Conservation (phyloP, 2,329 filamentous ascomycete species). For the Aspergillus neotritici region DNA sequence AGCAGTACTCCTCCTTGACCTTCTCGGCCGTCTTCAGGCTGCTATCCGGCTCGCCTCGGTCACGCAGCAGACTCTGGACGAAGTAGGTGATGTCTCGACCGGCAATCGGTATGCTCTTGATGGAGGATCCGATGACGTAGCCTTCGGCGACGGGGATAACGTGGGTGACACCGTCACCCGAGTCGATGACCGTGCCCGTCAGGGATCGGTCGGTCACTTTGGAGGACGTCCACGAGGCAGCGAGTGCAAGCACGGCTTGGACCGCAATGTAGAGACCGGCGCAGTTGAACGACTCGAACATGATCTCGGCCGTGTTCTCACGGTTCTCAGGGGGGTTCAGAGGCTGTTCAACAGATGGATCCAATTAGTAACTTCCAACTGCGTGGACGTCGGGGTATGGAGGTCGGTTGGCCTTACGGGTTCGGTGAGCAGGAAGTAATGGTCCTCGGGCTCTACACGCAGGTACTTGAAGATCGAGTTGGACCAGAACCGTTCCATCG, state of each 20-base stretch:
- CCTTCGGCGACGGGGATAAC: conserved; percentile 98
- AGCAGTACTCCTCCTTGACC: conserved; percentile 98
- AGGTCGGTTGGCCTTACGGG: conserved; percentile 56
- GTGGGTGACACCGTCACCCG: conserved; percentile 96
- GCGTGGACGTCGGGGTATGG: neutral
- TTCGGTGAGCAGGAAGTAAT: conserved; percentile 96
- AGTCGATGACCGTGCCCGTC: conserved; percentile 97
- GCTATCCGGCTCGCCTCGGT: conserved; percentile 93
- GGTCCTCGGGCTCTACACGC: conserved; percentile 94
- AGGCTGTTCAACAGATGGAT: conserved; percentile 52
- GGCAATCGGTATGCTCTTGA: conserved; percentile 97
- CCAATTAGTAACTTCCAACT: neutral
- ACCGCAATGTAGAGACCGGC: conserved; percentile 98
- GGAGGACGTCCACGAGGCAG: conserved; percentile 96
- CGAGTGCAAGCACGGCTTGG: conserved; percentile 91
- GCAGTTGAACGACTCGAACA: conserved; percentile 99
- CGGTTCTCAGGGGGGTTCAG: conserved; percentile 98
- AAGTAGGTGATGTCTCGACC: conserved; percentile 99
- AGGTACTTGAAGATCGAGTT: conserved; percentile 99
- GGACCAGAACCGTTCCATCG: conserved; percentile 99
- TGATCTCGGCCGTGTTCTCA: conserved; percentile 98
- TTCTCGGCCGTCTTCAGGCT: conserved; percentile 95
- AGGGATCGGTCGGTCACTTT: conserved; percentile 95
- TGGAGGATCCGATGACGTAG: conserved; percentile 97
- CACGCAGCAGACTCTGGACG: conserved; percentile 89